These are phyloP conservation scores for Oidium heveae DNA, from an alignment of 2,329 filamentous ascomycete genomes.

Conservation along the genomic window DNA sequence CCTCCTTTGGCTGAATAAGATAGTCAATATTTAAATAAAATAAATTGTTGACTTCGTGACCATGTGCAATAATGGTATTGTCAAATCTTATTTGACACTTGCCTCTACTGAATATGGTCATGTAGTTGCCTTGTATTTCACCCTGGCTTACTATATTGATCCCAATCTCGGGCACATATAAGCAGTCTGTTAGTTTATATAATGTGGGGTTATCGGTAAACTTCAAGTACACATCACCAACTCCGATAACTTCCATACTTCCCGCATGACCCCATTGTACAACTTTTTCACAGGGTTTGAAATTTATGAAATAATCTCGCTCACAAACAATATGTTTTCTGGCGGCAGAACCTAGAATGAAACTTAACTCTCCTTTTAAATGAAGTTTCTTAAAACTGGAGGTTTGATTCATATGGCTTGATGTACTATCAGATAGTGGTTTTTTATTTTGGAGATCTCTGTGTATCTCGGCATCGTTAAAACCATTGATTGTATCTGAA, in stretches of 20 bases:
- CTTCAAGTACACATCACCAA: background rate
- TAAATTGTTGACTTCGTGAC: background rate
- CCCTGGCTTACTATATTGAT: background rate
- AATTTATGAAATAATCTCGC: background rate
- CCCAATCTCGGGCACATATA: background rate
- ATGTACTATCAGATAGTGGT: too few species aligned
- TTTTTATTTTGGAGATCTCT: too few species aligned
- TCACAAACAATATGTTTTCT: background rate
- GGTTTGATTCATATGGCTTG: too few species aligned
- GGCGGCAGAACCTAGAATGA: background rate
- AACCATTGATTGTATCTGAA: too few species aligned
- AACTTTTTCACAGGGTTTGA: background rate
- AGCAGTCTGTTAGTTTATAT: background rate
- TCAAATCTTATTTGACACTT: background rate
- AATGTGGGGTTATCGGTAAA: background rate
- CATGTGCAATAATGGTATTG: background rate
- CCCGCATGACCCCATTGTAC: background rate
- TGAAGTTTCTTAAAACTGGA: too few species aligned
- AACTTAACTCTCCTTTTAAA: too few species aligned
- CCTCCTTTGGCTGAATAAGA: background rate
- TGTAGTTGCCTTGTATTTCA: background rate
- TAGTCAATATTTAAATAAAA: background rate
- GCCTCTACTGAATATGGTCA: background rate
- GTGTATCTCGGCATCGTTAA: too few species aligned
- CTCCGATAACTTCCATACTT: background rate